Evolutionary conservation across 805 yeast genomes (phyloP).

Genomic region (Yarrowia bubula): DNA sequence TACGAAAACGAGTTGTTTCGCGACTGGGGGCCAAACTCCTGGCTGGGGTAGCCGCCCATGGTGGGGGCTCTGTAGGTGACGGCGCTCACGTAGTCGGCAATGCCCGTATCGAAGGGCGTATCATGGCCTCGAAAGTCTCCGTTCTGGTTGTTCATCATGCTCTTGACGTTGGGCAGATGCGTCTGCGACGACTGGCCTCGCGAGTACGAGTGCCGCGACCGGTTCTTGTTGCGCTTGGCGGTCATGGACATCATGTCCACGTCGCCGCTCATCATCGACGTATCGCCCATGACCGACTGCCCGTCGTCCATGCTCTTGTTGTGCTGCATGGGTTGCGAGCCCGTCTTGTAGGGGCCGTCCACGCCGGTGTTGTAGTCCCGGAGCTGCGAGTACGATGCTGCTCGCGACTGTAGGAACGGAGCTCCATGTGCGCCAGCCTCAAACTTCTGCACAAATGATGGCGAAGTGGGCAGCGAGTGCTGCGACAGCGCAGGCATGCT

Average conservation of each 20-base stretch:
- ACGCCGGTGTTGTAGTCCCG: conserved; percentile 26
- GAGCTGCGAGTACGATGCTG: conserved; percentile 26
- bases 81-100: conserved; percentile 21
- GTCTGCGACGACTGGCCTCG: conserved; percentile 11
- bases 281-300: conserved; percentile 11
- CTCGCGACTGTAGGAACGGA: conserved; percentile 19
- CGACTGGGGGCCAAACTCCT: conserved; percentile 24
- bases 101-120: conserved; percentile 25
- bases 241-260: conserved; percentile 35
- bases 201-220: conserved; percentile 16
- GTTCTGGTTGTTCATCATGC: not conserved
- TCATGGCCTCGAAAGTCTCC: conserved; percentile 18
- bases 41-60: conserved; percentile 18
- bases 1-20: conserved; percentile 15
- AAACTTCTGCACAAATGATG: conserved; percentile 22
- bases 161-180: conserved; percentile 12
- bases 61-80: conserved; percentile 25
- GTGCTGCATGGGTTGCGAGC: conserved; percentile 11
- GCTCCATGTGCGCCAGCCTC: conserved; percentile 24
- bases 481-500: conserved; percentile 11
- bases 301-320: conserved; percentile 24
- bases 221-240: conserved; percentile 29
- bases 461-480: conserved; percentile 23
- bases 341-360: conserved; percentile 22
- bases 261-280: conserved; percentile 30